Conservation (phyloP, 2,329 filamentous ascomycete species). For the Gremmenia infestans region DNA sequence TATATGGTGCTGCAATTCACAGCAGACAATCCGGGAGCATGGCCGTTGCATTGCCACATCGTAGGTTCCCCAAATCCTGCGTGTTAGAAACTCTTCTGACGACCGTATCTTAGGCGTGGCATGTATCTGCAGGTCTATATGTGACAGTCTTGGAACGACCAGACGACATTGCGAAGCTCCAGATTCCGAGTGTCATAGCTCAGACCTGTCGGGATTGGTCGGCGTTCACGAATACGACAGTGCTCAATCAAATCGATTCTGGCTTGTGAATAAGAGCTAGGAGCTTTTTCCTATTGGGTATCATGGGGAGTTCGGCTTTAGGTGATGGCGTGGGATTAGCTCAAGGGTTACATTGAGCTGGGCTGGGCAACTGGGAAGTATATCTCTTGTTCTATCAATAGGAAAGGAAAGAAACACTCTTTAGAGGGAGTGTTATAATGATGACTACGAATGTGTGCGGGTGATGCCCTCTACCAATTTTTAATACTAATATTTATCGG, state of each 20-base stretch:
- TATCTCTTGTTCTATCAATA: no score
- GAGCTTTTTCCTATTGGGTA: no score
- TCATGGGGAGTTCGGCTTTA: no score
- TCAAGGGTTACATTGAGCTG: no score
- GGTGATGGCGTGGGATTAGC: no score
- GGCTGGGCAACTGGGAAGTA: no score
- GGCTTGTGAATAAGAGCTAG: neutral
- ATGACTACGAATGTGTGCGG: no score
- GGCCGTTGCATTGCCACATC: conserved; percentile 47
- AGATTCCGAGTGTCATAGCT: conserved; percentile 46
- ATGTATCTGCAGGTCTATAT: conserved; percentile 38
- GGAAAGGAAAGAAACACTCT: no score
- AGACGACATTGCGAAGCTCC: conserved; percentile 36
- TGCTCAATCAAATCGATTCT: conserved; percentile 31
- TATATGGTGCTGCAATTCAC: conserved; percentile 42
- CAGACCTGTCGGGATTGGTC: conserved; percentile 51
- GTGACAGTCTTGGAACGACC: conserved; percentile 34
- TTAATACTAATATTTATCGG: no score
- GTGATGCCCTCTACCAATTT: no score
- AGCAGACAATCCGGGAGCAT: conserved; percentile 48
- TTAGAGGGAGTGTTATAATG: no score
- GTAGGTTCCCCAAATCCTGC: conserved; percentile 8
- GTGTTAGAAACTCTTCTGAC: neutral
- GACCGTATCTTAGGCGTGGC: conserved; percentile 40
- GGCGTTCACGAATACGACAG: conserved; percentile 22